A percentile compares a stretch with the other conserved stretches of the same genome.
phyloP scores from a whole-genome alignment of 106 monocot species.

The Dendrobium catenatum region DNA sequence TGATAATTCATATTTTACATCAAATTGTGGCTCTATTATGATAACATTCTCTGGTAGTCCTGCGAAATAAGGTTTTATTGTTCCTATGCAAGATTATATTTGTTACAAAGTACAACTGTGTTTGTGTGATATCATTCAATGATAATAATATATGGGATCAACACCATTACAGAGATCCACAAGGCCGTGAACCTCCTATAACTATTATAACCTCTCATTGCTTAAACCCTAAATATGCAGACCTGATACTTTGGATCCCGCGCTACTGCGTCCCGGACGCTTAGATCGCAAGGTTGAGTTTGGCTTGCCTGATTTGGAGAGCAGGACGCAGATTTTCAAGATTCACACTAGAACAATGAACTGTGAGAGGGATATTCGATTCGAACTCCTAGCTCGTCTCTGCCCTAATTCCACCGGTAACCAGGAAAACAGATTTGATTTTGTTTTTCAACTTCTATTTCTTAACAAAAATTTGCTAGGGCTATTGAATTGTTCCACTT shows the following conservation, averaged over 20 bases:
- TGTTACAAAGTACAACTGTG: too few relatives aligned
- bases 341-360: slow-evolving; percentile 98
- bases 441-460: too few relatives aligned
- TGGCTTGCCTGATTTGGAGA: slow-evolving; percentile 88
- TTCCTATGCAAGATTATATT: too few relatives aligned
- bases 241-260: slow-evolving; percentile 91
- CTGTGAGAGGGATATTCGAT: slow-evolving; percentile 90
- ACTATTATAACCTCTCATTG: neutral
- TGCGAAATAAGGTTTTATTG: too few relatives aligned
- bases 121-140: too few relatives aligned
- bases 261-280: slow-evolving; percentile 83
- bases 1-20: too few relatives aligned
- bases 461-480: neutral
- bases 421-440: neutral
- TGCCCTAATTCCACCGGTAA: slow-evolving; percentile 98
- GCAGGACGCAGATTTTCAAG: slow-evolving; percentile 94
- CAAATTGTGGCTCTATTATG: too few relatives aligned
- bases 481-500: neutral
- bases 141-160: too few relatives aligned
- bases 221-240: slow-evolving; percentile 21
- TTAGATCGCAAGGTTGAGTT: slow-evolving; percentile 97
- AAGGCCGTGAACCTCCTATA: too few relatives aligned
- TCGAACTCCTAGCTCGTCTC: slow-evolving; percentile 95
- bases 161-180: too few relatives aligned
- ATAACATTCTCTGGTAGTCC: too few relatives aligned